Evolutionary conservation across 805 yeast species (phyloP).

Genomic region (Schwanniomyces occidentalis): DNA sequence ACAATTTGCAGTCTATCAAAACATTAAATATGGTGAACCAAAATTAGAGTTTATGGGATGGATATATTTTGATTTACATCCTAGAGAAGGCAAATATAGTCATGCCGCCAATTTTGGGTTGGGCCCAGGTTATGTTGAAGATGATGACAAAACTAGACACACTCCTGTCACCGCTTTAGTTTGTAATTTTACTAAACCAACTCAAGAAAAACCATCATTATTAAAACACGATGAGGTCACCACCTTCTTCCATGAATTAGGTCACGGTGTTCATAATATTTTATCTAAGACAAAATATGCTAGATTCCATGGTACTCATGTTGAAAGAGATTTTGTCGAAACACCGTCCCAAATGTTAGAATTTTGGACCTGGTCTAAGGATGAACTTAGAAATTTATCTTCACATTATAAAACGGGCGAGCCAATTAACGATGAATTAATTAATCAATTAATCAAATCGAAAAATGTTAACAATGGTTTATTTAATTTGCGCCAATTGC

Average conservation of each 20-base stretch:
- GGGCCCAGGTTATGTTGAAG: constrained; percentile 55
- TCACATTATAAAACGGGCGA: constrained; percentile 65
- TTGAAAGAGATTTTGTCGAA: constrained; percentile 85
- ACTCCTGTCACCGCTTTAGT: constrained; percentile 78
- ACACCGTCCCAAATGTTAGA: constrained; percentile 90
- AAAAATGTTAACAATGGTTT: constrained; percentile 79
- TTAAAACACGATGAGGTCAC: constrained; percentile 76
- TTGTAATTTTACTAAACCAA: constrained; percentile 81
- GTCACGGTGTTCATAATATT: constrained; percentile 83
- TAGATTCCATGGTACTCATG: constrained; percentile 74
- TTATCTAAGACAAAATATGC: constrained; percentile 65
- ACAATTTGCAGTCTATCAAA: constrained; percentile 71
- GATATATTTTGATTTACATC: constrained; percentile 78
- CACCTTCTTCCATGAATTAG: constrained; percentile 87
- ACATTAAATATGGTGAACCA: constrained; percentile 43
- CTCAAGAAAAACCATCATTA: constrained; percentile 66
- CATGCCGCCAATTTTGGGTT: constrained; percentile 85
- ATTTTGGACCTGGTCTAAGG: constrained; percentile 80
- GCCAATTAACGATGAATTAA: constrained; percentile 55
- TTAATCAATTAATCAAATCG: constrained; percentile 58
- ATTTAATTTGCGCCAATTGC: constrained; percentile 71
- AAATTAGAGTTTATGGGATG: constrained; percentile 64
- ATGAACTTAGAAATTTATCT: constrained; percentile 58
- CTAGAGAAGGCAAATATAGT: constrained; percentile 83
- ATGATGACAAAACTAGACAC: constrained; percentile 46